Conservation (phyloP, 371 early-diverging fungal species). For the Rhizomucor pusillus region DNA sequence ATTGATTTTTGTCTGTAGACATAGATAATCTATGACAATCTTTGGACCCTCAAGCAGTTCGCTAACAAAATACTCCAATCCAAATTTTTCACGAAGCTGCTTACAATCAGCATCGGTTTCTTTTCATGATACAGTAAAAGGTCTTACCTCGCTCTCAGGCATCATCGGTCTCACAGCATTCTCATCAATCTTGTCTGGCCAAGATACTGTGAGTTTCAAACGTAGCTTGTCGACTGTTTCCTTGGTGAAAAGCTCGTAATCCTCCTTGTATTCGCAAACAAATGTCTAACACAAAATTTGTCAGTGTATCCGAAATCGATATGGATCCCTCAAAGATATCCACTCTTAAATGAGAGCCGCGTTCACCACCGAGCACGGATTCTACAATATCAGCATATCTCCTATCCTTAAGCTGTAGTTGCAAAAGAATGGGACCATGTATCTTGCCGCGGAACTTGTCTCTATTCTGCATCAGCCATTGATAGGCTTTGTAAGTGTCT, state of each 20-base stretch:
- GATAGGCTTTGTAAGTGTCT: conserved; percentile 56
- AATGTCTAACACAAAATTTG: conserved; percentile 55
- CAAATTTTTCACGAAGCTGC: conserved; percentile 31
- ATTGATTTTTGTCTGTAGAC: conserved; percentile 58
- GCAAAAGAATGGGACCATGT: conserved; percentile 70
- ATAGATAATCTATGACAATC: conserved; percentile 64
- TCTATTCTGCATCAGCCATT: conserved; percentile 67
- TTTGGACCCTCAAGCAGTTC: conserved; percentile 79
- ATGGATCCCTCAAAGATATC: neutral
- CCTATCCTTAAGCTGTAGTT: conserved; percentile 64
- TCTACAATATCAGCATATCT: conserved; percentile 69
- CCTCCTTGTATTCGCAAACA: conserved; percentile 73
- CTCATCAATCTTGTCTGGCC: conserved; percentile 33
- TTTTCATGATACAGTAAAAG: too few species aligned
- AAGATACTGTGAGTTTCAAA: conserved; percentile 63
- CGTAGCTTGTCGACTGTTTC: conserved; percentile 58
- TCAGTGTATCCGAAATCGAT: neutral
- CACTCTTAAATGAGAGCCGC: conserved; percentile 45
- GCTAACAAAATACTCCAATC: conserved; percentile 72
- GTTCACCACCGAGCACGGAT: conserved; percentile 34
- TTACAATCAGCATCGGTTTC: neutral
- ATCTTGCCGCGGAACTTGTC: conserved; percentile 65
- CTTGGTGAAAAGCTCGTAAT: conserved; percentile 68
- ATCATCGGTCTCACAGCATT: conserved; percentile 42
- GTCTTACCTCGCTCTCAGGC: conserved; percentile 32